Base-by-base conservation (phyloP, 768 basidiomycete species). In the Xerocomus spinulosus region DNA sequence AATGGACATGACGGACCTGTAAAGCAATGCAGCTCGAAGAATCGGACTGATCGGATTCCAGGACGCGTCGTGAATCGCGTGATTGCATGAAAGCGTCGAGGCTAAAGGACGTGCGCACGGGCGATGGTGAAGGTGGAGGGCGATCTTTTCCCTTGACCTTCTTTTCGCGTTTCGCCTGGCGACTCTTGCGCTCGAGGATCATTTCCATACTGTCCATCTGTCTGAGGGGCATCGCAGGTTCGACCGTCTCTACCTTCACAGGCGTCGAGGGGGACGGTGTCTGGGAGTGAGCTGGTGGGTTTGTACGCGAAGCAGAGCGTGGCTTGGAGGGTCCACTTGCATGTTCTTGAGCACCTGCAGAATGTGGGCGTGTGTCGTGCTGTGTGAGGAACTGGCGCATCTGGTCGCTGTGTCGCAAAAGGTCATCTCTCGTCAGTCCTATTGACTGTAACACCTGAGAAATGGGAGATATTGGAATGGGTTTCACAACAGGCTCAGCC, bases 311-410 rank as follows among this genome's bases (percentile, higher is more conserved):
- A 52, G 65, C 65, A 1, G 74, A 67, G 49, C 71, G 72, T 34
- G 74, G 70, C 38, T 72, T 65, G 42, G 79, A 75, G 35, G 71
- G 54, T 18, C 45, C 48, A 28, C 38, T 72, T 68, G 60, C 36
- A 67, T 68, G 44, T 62, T 54, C 42, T 68, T 69, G 50, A 62
- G 51, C 62, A 59, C 58, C 68, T 49, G 42, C 49, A 58, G 56
- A 68, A 68, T 55, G 70, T 52, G 59, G 72, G 68, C 76, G 75
- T 66, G 74, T 66, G 58, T 71, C 70, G 59, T 81, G 76, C 25
- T 79, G 68, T 28, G 79, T 82, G 55, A 87, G 74, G 71, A 87
- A 88, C 56, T 81, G 80, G 44, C 86, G 83, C 87, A 90, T 89
- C 64, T 87, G 79, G 69, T 83, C 77, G 58, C 82, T 87, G 61